Evolutionary conservation across 2,329 filamentous ascomycete genomes (phyloP).

Genomic region (Harringtonia aguacate): DNA sequence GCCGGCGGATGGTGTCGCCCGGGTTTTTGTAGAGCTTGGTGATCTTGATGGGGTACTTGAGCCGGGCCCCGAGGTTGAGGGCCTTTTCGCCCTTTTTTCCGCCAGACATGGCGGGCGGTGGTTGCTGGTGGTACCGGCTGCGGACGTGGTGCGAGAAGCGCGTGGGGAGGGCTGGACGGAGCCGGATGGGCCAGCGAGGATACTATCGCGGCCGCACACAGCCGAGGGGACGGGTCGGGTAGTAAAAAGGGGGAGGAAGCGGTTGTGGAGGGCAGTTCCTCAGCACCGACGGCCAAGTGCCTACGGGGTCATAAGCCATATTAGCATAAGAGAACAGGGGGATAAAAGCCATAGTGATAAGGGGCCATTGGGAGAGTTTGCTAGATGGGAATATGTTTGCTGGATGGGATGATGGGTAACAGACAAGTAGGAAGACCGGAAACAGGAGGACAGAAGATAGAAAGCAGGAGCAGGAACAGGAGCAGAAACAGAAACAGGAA

Average conservation of each 20-base stretch:
- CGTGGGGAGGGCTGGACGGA: conserved; percentile 5
- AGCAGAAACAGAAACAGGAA: not conserved
- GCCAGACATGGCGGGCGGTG: conserved; percentile 6
- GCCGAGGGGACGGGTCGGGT: not conserved
- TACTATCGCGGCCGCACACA: conserved; percentile 5
- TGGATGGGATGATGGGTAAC: not conserved
- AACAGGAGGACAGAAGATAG: no score
- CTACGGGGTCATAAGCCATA: conserved; percentile 10
- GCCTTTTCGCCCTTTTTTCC: conserved; percentile 15
- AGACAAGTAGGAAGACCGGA: not conserved
- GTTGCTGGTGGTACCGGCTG: conserved; percentile 9
- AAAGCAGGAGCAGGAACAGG: not conserved
- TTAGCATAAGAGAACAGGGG: conserved; percentile 9
- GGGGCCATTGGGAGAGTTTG: not conserved
- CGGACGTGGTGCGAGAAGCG: conserved; percentile 8
- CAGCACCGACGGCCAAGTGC: not conserved
- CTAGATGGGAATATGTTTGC: not conserved
- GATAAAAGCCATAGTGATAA: conserved; percentile 6
- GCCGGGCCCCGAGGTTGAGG: conserved; percentile 45
- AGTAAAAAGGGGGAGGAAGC: not conserved
- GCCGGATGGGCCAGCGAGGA: conserved; percentile 4
- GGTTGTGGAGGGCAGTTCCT: not conserved
- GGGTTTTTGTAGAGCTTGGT: conserved; percentile 69
- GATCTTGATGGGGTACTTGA: conserved; percentile 91
- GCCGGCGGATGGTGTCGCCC: conserved; percentile 64